Evolutionary conservation across 31 red algal genomes (phyloP), one percentile per base, ranked within the genome.

Genomic region (Odonthalia washingtoniensis): DNA sequence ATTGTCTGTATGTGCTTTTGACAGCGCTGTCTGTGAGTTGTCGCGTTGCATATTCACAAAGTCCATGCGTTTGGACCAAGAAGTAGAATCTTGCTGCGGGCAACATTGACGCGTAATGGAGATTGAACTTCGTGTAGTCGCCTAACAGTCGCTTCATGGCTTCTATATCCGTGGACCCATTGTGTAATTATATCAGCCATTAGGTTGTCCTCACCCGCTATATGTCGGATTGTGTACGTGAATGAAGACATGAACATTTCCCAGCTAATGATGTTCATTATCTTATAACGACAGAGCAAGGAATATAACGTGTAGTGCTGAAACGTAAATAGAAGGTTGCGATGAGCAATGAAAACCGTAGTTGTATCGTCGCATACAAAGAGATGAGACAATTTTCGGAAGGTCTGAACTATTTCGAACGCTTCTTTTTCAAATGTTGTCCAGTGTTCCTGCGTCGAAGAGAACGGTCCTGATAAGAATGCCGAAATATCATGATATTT

Each of bases 351-450:
- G 21, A 57, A 21, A 9, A 57, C 49, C 39, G 18, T 86, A 69
- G 49, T 33, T 2, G 40, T 27, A 2, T 40, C 30, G n/a, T n/a
- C n/a, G n/a, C n/a, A n/a, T n/a, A n/a, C n/a, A n/a, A n/a, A n/a
- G n/a, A n/a, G n/a, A n/a, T 38, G 31, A 40, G 70, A 28, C 21
- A 2, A 74, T 35, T 30, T 5, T 1, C 53, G 40, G 4, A 75
- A 76, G 0, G 83, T 75, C 46, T 39, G 1, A 0, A 76, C 35
- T 2, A 86, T 64, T 0, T 65, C 31, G 36, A 40, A 86, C 3
- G 35, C 83, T 32, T 86, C 83, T 33, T 75, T 73, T 42, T 86
- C 83, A 31, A 39, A 86, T 3, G 46, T 86, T 57, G 36, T 86
- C 70, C 35, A 3, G 62, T 0, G 41, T 12, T 52, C 40, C 12